These are phyloP conservation scores for Xylaria flabelliformis DNA, from an alignment of 495 filamentous ascomycete species.

Conservation along the genomic window DNA sequence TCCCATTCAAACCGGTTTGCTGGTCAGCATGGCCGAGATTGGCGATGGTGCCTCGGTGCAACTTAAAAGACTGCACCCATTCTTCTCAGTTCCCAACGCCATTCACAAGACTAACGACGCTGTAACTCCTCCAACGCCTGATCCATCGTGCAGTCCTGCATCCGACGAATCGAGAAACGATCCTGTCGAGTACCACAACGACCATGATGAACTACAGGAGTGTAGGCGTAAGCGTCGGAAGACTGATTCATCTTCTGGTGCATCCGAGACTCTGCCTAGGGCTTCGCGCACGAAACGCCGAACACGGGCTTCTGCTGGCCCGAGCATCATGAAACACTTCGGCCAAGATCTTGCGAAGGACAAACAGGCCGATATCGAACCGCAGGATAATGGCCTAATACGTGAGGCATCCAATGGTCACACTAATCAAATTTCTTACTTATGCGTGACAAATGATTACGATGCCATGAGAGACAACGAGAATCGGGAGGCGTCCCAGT, in stretches of 20 bases:
- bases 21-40: conserved; percentile 32
- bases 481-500: neutral
- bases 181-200: conserved; percentile 4
- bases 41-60: conserved; percentile 23
- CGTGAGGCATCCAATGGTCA: neutral
- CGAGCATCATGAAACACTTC: conserved; percentile 20
- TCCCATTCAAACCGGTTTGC: neutral
- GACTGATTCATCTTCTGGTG: conserved; percentile 15
- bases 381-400: neutral
- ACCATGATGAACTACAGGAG: conserved; percentile 18
- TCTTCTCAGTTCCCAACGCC: conserved; percentile 43
- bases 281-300: conserved; percentile 39
- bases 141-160: conserved; percentile 33
- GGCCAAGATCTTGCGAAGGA: neutral
- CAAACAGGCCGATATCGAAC: neutral
- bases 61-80: conserved; percentile 49
- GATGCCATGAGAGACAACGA: conserved; percentile 1
- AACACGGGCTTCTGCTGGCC: conserved; percentile 18
- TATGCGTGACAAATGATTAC: neutral
- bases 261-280: neutral
- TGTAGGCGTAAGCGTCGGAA: conserved; percentile 37
- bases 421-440: neutral
- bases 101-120: conserved; percentile 20
- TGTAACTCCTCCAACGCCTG: conserved; percentile 32
- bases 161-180: conserved; percentile 24